Evolutionary conservation across 495 filamentous ascomycete genomes (phyloP), one percentile per base, ranked within the genome.

Genomic region (Neurospora discreta): DNA sequence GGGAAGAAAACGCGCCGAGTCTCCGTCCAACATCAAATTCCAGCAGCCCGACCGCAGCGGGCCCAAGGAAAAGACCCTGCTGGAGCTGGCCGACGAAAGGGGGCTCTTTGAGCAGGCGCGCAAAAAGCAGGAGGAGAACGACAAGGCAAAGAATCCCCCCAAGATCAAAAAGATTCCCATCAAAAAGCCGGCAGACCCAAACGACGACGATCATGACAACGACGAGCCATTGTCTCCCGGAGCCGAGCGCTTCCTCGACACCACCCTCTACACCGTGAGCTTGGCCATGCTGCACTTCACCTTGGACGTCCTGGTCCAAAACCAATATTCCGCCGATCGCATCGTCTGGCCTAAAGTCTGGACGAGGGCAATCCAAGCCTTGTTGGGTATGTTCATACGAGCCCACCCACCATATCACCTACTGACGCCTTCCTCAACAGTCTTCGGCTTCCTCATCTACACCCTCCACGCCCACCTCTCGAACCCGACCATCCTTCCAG

Each of bases 291-390:
- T 97, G 36, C 92, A 97, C 80, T 89, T 96, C 75, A 94, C 93
- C 3, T 85, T 99, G 36, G 93, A 95, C 74, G 92, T 95, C 69
- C 84, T 98, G n/a, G 92, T 96, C 8, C 91, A 94, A 68, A 89
- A 94, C 79, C 96, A 98, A 83, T 98, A 97, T 77, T 88, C 90
- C 11, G 85, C 91, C 76, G 85, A 88, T 58, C 70, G 75, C 1
- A 87, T 94, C 15, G 80, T 85, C 15, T 88, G 91, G 82, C 74
- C 77, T 3, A 81, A 80, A 20, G 87, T 95, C 3, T 73, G 87
- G 60, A 80, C 78, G 41, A 85, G 88, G 70, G 80, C 86, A 30
- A 69, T 77, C 3, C 85, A 86, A 67, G 86, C 86, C 10, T 79
- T 85, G 67, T 77, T 83, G 20, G 82, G 89, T 90, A 81, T 69